These are phyloP conservation scores for Globisporangium barbulae DNA, from an alignment of 352 stramenopile species.

Conservation along the genomic window DNA sequence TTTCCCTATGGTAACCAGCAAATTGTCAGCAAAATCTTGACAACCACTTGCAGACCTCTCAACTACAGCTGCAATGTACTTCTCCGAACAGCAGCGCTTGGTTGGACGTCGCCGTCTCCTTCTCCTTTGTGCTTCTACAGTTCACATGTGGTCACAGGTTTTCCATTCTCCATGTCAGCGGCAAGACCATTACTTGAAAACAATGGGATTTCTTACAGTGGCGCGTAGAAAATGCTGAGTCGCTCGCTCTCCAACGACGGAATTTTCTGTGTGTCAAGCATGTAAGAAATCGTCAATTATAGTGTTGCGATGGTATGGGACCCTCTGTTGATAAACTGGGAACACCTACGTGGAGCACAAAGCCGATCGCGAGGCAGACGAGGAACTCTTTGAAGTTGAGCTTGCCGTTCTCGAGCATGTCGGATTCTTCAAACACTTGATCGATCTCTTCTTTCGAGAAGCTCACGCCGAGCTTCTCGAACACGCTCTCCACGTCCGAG, in stretches of 20 bases:
- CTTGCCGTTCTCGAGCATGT: constrained; percentile 77
- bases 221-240: constrained; percentile 81
- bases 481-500: constrained; percentile 60
- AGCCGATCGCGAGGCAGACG: constrained; percentile 82
- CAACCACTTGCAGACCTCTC: not conserved
- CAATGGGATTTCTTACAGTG: constrained; percentile 38
- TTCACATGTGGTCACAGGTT: not conserved
- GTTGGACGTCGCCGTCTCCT: constrained; percentile 5
- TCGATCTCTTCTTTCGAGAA: constrained; percentile 71
- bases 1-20: constrained; percentile 41
- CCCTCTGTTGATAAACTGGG: not conserved
- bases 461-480: constrained; percentile 71
- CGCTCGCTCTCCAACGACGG: constrained; percentile 63
- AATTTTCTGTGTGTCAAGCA: constrained; percentile 49
- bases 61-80: constrained; percentile 17
- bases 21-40: not conserved
- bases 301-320: not conserved
- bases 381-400: constrained; percentile 89
- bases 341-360: constrained; percentile 71
- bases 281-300: not conserved
- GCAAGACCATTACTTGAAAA: not conserved
- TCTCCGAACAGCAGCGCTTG: constrained; percentile 70
- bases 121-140: constrained; percentile 6
- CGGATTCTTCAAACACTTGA: constrained; percentile 78
- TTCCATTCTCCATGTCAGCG: not conserved